These are phyloP conservation scores for Helicocarpus griseus DNA, from an alignment of 2,329 filamentous ascomycete genomes.

Conservation along the genomic window DNA sequence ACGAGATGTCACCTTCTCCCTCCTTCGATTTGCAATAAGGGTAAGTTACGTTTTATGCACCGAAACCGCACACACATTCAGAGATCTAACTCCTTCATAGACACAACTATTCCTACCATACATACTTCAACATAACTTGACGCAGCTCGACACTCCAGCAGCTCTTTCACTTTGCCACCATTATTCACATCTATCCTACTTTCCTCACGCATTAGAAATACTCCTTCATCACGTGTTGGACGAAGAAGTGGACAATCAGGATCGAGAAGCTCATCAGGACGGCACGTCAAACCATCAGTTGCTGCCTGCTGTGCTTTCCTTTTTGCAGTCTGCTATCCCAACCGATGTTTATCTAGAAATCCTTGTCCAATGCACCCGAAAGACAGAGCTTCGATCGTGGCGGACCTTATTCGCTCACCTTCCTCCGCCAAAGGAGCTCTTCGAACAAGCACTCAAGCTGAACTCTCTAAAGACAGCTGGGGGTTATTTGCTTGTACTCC, in stretches of 20 bases:
- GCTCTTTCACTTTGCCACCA: conserved; percentile 74
- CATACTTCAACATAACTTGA: conserved; percentile 68
- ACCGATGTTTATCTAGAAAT: conserved; percentile 73
- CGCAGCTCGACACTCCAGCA: conserved; percentile 64
- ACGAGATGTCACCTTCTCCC: conserved; percentile 82
- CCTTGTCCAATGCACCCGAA: conserved; percentile 90
- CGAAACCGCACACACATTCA: conserved; percentile 1
- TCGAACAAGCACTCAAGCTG: conserved; percentile 79
- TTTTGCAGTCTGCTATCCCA: conserved; percentile 60
- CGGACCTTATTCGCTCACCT: conserved; percentile 85
- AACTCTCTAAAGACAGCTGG: conserved; percentile 89
- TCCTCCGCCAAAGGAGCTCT: conserved; percentile 80
- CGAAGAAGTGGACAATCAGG: conserved; percentile 70
- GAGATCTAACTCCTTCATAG: conserved; percentile 34
- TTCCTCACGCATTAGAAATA: conserved; percentile 84
- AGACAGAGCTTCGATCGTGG: conserved; percentile 94
- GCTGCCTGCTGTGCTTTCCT: conserved; percentile 48
- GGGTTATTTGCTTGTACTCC: conserved; percentile 88
- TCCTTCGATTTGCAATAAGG: conserved; percentile 65
- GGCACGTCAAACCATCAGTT: conserved; percentile 18
- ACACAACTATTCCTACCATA: conserved; percentile 91
- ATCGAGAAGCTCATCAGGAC: conserved; percentile 14
- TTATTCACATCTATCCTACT: conserved; percentile 82
- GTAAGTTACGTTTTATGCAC: conserved; percentile 46
- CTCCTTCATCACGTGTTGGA: conserved; percentile 88